A percentile compares a stretch with the other conserved stretches of the same genome.
Evolutionary conservation across 106 monocot species (phyloP).

Genomic region (Hemerocallis citrina): DNA sequence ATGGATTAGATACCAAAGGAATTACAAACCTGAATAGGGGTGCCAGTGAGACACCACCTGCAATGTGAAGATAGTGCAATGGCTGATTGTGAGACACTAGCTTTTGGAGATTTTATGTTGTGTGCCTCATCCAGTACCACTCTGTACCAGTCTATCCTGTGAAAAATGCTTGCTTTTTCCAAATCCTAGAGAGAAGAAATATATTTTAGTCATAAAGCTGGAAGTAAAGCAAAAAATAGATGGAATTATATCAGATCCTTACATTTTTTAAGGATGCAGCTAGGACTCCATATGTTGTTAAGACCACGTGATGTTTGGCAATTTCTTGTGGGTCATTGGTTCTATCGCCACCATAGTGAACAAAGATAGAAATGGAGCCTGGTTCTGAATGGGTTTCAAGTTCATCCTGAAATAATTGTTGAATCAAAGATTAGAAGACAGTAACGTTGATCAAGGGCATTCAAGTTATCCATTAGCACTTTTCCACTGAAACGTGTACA

Average conservation of each 20-base stretch:
- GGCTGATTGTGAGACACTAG: conserved; percentile 58
- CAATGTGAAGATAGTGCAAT: conserved; percentile 53
- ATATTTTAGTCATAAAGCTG: background rate
- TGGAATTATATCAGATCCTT: conserved; percentile 2
- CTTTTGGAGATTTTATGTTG: conserved; percentile 71
- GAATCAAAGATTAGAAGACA: too few relatives aligned
- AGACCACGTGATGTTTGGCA: conserved; percentile 55
- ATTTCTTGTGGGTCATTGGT: conserved; percentile 44
- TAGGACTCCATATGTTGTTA: conserved; percentile 87
- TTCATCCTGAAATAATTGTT: conserved; percentile 49
- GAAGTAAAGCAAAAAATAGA: background rate
- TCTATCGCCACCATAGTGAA: conserved; percentile 80
- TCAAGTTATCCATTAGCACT: too few relatives aligned
- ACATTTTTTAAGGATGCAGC: conserved; percentile 46
- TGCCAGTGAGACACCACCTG: conserved; percentile 90
- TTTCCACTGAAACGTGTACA: too few relatives aligned
- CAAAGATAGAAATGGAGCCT: conserved; percentile 69
- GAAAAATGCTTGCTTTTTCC: conserved; percentile 50
- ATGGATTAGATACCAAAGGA: too few relatives aligned
- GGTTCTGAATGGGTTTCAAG: conserved; percentile 59
- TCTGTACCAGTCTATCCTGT: conserved; percentile 70
- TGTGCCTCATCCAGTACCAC: conserved; percentile 90
- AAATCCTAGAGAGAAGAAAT: conserved; percentile 10
- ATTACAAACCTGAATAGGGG: conserved; percentile 67
- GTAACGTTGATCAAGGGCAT: too few relatives aligned